These are phyloP conservation scores for Tylopilus sp. DNA, from an alignment of 768 basidiomycete genomes.

Conservation along the genomic window DNA sequence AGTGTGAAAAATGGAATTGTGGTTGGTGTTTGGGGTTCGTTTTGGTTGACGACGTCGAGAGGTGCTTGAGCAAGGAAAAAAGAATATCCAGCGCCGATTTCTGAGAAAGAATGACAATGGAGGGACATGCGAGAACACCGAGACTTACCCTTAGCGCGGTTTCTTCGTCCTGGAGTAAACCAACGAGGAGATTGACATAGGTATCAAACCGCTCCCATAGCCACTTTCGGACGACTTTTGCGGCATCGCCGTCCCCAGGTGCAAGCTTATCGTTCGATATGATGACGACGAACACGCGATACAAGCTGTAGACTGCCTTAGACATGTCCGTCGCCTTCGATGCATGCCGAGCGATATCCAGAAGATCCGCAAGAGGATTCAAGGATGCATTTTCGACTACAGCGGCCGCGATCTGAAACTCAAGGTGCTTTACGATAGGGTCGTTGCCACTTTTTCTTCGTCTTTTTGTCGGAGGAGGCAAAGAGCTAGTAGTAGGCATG, in stretches of 20 bases:
- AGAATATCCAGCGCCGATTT: slow-evolving; percentile 69
- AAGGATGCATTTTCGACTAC: slow-evolving; percentile 57
- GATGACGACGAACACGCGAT: slow-evolving; percentile 69
- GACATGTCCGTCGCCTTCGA: slow-evolving; percentile 55
- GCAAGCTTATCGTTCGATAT: slow-evolving; percentile 58
- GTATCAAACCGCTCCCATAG: slow-evolving; percentile 68
- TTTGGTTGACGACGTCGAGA: slow-evolving; percentile 62
- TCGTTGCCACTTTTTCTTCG: slow-evolving; percentile 36
- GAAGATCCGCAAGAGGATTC: slow-evolving; percentile 74
- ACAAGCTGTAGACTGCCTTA: slow-evolving; percentile 79
- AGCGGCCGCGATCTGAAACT: slow-evolving; percentile 53
- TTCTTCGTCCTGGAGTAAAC: slow-evolving; percentile 76
- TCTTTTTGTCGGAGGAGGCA: slow-evolving; percentile 52
- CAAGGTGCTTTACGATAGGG: slow-evolving; percentile 43
- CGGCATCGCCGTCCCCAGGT: slow-evolving; percentile 47
- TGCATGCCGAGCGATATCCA: slow-evolving; percentile 50
- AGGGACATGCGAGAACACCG: background rate
- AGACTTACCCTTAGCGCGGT: slow-evolving; percentile 62
- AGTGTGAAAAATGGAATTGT: slow-evolving; percentile 66
- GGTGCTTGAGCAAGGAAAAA: slow-evolving; percentile 71
- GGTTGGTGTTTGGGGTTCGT: slow-evolving; percentile 43
- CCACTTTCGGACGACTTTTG: slow-evolving; percentile 70
- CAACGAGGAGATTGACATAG: slow-evolving; percentile 66
- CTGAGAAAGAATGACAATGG: slow-evolving; percentile 35
- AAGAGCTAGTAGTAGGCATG: slow-evolving; percentile 39